Base-by-base conservation (phyloP, 2,329 filamentous ascomycete species). In the Alternaria consortialis region DNA sequence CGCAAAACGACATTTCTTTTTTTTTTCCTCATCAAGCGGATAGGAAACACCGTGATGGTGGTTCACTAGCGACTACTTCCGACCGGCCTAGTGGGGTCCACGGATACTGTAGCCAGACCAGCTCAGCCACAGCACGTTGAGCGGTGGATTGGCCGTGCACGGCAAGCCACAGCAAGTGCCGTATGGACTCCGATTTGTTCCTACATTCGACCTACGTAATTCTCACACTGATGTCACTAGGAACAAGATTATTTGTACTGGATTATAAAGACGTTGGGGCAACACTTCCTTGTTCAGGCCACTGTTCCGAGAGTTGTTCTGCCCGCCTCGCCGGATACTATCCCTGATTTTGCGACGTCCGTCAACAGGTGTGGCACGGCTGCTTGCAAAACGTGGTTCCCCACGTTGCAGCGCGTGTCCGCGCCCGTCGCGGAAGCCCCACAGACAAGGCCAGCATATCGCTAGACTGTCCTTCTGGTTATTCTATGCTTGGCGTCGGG, bases 401-500 rank as follows among this genome's bases (percentile, higher is more conserved):
- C 74, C 74, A 75, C 72, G 74, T 71, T 71, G 66, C 65, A 72
- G 67, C 64, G 66, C 67, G 63, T 67, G 64, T 66, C 62, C 68
- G 65, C 65, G 51, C 56, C 67, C 70, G 66, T 68, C 63, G 63
- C 68, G 71, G 60, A 47, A 66, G 71, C 55, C 70, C 66, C 69
- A 70, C 69, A 55, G 50, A 50, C 68, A 58, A 47, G 54, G 57
- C 53, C 55, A 58, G 52, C 72, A 67, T 72, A 72, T 60, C 39
- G 52, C 68, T 73, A 74, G 71, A 65, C 62, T 47, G 51, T 61
- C 53, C 63, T 61, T 37, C 51, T 64, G 62, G 54, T 42, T 53
- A 37, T 43, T 55, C 46, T 29, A 48, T 42, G 20, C 66, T 67
- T 68, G 68, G 66, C 70, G 58, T 42, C 48, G 40, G 47, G 34